A percentile compares a stretch with the other conserved stretches of the same genome.
Conservation (phyloP, 345 rosid genomes). For the Camelina neglecta region DNA sequence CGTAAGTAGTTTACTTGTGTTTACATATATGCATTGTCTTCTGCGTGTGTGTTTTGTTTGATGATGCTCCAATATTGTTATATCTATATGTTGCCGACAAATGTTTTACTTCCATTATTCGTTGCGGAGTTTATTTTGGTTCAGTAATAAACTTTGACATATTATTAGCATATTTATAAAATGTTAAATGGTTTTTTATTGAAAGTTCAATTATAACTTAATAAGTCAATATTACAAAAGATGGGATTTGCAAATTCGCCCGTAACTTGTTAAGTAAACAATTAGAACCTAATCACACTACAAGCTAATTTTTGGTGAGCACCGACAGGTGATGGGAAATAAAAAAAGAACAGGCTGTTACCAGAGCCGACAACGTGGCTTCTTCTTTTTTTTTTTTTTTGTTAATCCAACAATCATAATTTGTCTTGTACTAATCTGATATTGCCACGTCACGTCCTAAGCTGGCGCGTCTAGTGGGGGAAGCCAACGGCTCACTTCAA, state of each 20-base stretch:
- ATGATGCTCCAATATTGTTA: conserved; percentile 12
- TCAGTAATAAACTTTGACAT: neutral
- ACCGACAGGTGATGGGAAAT: conserved; percentile 34
- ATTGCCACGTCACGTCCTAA: conserved; percentile 23
- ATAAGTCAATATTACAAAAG: neutral
- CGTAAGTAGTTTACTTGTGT: conserved; percentile 5
- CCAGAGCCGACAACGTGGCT: conserved; percentile 34
- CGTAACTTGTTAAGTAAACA: neutral
- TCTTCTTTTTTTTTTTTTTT: conserved; percentile 7
- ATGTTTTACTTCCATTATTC: conserved; percentile 2
- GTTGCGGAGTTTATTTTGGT: conserved; percentile 30
- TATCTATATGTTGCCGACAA: conserved; percentile 29
- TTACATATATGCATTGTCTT: conserved; percentile 14
- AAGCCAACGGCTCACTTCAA: conserved; percentile 23
- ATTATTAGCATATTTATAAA: too few relatives aligned
- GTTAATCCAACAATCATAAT: neutral
- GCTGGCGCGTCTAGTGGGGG: conserved; percentile 17
- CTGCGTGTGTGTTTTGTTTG: neutral
- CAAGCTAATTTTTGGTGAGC: neutral
- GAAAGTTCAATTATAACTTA: neutral
- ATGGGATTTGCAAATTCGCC: neutral
- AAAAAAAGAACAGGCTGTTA: conserved; percentile 37
- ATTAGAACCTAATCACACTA: conserved; percentile 1
- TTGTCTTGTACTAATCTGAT: conserved; percentile 31
- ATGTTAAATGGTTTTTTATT: neutral